A percentile compares a stretch with the other conserved stretches of the same genome.
Evolutionary conservation across 345 rosid genomes (phyloP).

Genomic region (Kandelia obovata): DNA sequence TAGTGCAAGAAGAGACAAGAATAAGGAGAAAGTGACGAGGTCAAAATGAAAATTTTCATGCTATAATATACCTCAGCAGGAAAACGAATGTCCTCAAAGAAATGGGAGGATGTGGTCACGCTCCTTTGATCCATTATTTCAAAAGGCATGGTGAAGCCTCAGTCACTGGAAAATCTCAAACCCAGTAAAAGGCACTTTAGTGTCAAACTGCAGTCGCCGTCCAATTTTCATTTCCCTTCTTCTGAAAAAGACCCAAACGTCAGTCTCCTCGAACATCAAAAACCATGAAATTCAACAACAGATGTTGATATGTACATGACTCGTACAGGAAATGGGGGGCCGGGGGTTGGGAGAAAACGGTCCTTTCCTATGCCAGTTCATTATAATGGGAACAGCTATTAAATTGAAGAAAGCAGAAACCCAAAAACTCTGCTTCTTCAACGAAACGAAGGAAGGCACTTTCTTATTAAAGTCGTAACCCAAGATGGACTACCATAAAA

Average conservation of each 20-base stretch:
- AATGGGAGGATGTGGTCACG: conserved; percentile 40
- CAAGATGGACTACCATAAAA: no score
- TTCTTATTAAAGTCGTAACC: no score
- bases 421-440: not conserved
- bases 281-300: not conserved
- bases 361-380: not conserved
- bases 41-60: not conserved
- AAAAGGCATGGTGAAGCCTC: conserved; percentile 48
- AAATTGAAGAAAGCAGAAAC: conserved; percentile 4
- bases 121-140: conserved; percentile 63
- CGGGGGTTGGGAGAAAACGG: not conserved
- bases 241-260: conserved; percentile 25
- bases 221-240: conserved; percentile 24
- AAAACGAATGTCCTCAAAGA: conserved; percentile 40
- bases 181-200: not conserved
- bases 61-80: conserved; percentile 45
- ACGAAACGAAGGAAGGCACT: no score
- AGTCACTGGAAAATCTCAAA: conserved; percentile 17
- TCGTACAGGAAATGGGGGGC: not conserved
- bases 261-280: conserved; percentile 14
- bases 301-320: not conserved
- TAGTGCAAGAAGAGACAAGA: no score
- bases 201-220: conserved; percentile 14
- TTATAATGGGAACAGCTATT: not conserved
- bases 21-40: no score